Evolutionary conservation across 306 rosid species (phyloP), one percentile per base, ranked within the genome.

Genomic region (Fragaria ananassa): DNA sequence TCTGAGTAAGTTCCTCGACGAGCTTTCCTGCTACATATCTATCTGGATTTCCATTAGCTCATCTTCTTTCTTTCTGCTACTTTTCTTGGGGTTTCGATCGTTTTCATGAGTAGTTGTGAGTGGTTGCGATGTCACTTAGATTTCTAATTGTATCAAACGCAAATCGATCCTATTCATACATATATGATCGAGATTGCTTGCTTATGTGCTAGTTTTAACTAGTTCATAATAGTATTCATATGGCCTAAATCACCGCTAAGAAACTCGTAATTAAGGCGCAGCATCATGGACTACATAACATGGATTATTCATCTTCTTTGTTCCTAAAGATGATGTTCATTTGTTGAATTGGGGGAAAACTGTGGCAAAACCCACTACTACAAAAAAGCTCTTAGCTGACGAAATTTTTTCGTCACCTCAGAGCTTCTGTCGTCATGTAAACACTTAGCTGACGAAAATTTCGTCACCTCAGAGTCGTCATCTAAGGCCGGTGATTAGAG

Each of bases 21-120:
- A 83, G 80, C 10, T 75, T 76, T 82, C 74, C 77, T 35, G 17
- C 7, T 68, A 27, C 1, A 27, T 27, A 1, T 27, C 27, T 0
- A 49, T 78, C 78, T 83, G 58, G 63, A 1, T 60, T 60, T 27
- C 10, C 29, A 3, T 56, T 56, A 6, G 12, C 4, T 54, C 8
- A n/a, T 19, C 63, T 10, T 57, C 31, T 29, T 23, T 61, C 66
- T 61, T 5, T 45, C 87, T 74, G 37, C 51, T 82, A 17, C 34
- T 70, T 85, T 84, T 63, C 81, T 86, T 80, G 75, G 41, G 50
- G 70, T 86, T 77, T 84, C 81, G 41, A 81, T 85, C 81, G 41
- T 82, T 85, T 86, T 89, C 90, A 57, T 75, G 37, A 78, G 83
- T 83, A 51, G 85, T 86, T 90, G 81, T 74, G 34, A 72, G 91